Conservation (phyloP, 2,329 filamentous ascomycete genomes). For the Hypoxylon sp. region DNA sequence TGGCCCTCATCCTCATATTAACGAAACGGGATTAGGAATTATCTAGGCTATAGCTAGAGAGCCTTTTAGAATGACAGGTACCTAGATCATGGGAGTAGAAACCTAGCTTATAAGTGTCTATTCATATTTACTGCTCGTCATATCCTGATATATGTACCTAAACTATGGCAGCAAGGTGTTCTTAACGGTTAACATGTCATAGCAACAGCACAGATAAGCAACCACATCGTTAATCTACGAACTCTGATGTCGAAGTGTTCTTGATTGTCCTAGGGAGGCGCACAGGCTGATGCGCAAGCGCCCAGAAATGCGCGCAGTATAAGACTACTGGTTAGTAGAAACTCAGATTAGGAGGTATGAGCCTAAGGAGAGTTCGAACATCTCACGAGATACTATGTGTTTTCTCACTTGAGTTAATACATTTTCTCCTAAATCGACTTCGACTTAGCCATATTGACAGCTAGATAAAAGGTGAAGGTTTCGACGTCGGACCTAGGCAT, state of each 20-base stretch:
- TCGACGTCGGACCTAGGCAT: not conserved
- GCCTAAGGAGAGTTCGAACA: not conserved
- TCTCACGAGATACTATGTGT: not conserved
- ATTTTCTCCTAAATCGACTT: not conserved
- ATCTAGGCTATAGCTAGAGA: not conserved
- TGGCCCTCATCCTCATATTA: slow-evolving; percentile 30
- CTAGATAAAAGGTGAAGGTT: not conserved
- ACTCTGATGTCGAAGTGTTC: not conserved
- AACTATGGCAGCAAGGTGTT: no score
- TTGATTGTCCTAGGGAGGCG: not conserved
- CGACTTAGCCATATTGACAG: not conserved
- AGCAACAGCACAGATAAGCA: slow-evolving; percentile 11
- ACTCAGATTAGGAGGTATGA: not conserved
- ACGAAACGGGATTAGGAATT: not conserved
- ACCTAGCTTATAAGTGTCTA: not conserved
- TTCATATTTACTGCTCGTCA: not conserved
- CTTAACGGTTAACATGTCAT: not conserved
- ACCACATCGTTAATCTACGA: slow-evolving; percentile 1
- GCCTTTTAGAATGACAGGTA: not conserved
- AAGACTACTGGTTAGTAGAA: slow-evolving; percentile 6
- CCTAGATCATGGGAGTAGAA: not conserved
- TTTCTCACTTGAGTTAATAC: not conserved
- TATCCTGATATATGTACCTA: not conserved
- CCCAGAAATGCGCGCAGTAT: not conserved
- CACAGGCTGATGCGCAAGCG: not conserved